Base-by-base conservation (phyloP, 805 yeast species). In the Cyberlindnera mrakii region DNA sequence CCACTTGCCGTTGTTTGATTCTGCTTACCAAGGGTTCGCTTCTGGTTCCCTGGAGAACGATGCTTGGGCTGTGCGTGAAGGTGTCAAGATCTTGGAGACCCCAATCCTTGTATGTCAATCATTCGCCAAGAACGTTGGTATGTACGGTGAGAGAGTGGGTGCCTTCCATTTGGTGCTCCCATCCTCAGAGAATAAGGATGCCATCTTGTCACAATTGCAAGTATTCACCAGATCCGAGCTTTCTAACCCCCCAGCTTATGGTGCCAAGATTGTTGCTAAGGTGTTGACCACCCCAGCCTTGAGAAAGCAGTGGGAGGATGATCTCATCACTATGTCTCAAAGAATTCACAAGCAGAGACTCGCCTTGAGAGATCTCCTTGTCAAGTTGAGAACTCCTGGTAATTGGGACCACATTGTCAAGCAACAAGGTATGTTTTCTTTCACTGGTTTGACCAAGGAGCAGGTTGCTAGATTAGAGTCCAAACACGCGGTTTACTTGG, bases 21-120 rank as follows among this genome's bases (percentile, higher is more conserved):
- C 89, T 48, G 98, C 98, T 18, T 91, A 93, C 72, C 98, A 91
- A 70, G 99, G 99, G 5, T 91, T 91, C 62, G 96, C 98, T 25
- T 77, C 90, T 35, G 98, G 98, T 43, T 80, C 84, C 55, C 74
- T 88, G 53, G 82, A 75, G 50, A 74, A 77, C 47, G 99, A 91
- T 57, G 91, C 95, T 8, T 86, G 77, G 71, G 88, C 97, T 19
- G 74, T 79, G 46, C 64, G 72, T 50, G 67, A 72, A 40, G 89
- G 88, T 49, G 71, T 82, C 41, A 61, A 67, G 41, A 57, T 57
- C 39, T 65, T 71, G 29, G 69, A 68, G 43, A 67, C 71, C 32
- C 90, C 91, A 45, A 65, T 85, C 42, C 58, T 87, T 29, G 75
- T 91, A 45, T 89, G 96, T 67, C 99, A 91, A 72, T 89, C 96